Evolutionary conservation across 1,284 basidiomycete species (phyloP).

Genomic region (Cryptococcus sp.): DNA sequence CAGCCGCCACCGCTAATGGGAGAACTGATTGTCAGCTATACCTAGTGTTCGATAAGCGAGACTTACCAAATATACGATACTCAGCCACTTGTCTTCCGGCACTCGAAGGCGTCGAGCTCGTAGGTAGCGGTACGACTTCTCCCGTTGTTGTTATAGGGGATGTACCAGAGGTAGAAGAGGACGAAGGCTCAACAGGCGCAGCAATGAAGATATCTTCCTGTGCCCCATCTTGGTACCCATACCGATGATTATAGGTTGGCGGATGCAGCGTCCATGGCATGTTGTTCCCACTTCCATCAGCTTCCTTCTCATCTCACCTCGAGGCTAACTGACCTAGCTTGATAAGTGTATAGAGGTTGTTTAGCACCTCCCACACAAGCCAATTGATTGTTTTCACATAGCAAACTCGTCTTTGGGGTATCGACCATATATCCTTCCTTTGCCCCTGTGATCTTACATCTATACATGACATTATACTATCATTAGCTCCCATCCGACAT

Average conservation of each 20-base stretch:
- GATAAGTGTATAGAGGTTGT: conserved; percentile 24
- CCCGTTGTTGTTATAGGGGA: not conserved
- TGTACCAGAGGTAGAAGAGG: not conserved
- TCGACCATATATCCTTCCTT: not conserved
- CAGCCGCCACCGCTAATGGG: too few relatives aligned
- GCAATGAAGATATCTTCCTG: conserved; percentile 26
- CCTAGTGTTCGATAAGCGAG: too few relatives aligned
- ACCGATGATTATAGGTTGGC: conserved; percentile 25
- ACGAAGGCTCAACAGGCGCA: not conserved
- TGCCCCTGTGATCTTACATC: conserved; percentile 59
- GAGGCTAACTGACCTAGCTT: conserved; percentile 12
- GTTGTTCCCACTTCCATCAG: conserved; percentile 48
- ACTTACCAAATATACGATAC: too few relatives aligned
- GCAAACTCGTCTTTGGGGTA: conserved; percentile 23
- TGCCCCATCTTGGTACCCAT: conserved; percentile 30
- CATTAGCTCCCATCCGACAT: not conserved
- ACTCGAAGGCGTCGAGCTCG: too few relatives aligned
- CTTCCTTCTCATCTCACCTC: not conserved
- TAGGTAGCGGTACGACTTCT: too few relatives aligned
- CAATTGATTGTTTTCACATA: conserved; percentile 28
- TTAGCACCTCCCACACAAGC: conserved; percentile 37
- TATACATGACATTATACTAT: conserved; percentile 67
- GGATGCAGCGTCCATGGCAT: conserved; percentile 51
- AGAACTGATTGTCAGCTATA: too few relatives aligned
- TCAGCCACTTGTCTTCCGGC: too few relatives aligned